Base-by-base conservation (phyloP, 768 basidiomycete species). In the Boletellus ananiceps region DNA sequence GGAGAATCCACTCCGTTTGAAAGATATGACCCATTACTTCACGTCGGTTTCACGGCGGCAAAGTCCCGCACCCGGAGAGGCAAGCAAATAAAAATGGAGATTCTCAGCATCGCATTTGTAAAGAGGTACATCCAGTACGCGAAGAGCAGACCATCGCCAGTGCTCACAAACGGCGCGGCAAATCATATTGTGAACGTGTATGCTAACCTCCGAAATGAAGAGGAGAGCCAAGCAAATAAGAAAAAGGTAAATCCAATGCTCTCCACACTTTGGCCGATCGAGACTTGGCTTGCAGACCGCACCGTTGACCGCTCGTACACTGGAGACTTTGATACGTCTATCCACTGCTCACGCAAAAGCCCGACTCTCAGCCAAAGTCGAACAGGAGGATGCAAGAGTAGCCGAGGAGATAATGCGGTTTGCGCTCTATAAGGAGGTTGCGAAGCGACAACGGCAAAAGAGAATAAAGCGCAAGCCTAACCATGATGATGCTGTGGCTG, bases 71-170 rank as follows among this genome's bases (percentile, higher is more conserved):
- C 78, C 40, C 76, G 83, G 18, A 79, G 77, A 67, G 74, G 72
- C 54, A 86, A 83, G 69, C 80, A 79, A 37, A 46, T 68, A 47
- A 79, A 80, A 65, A 79, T 83, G 52, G 93, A 98, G 69, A 84
- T 99, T 34, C 76, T 99, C 49, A 92, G 84, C 59, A 92, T 96
- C 52, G 73, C 86, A 5, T 99, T 99, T 63, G 84, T 99, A 66
- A 99, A 99, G 72, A 98, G 97, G 70, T 98, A 94, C 60, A 88
- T 99, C 49, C 95, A 98, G 69, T 97, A 97, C 60, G 89, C 95
- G 37, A 98, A 97, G 72, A 88, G 82, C 69, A 84, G 86, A 60
- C 78, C 84, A 15, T 79, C 87, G 49, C 96, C 96, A 2, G 82
- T 79, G 19, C 71, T 98, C 56, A 95, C 91, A 7, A 87, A 93